phyloP scores from a whole-genome alignment of 2,329 filamentous ascomycete genomes.

The Cercospora sp. region DNA sequence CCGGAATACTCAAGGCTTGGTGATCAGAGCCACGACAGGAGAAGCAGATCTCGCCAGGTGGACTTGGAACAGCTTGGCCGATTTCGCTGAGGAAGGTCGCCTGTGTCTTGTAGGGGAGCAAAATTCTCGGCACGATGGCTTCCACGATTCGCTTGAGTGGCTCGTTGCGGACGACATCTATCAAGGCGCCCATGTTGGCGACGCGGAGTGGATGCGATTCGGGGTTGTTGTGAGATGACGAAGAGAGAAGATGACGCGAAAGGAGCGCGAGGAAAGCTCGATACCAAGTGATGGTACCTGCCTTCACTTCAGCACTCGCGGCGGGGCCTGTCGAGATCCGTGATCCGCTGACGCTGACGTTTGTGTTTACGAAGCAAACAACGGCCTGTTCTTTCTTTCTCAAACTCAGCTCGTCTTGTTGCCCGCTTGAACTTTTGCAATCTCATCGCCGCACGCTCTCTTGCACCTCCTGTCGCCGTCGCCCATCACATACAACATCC shows the following conservation, averaged over 20 bases:
- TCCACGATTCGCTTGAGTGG: not conserved
- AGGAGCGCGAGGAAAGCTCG: not conserved
- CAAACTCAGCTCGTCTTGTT: not conserved
- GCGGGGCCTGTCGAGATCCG: not conserved
- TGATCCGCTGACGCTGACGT: not conserved
- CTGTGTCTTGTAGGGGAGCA: not conserved
- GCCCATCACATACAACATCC: not conserved
- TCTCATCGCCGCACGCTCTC: not conserved
- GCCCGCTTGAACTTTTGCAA: not conserved
- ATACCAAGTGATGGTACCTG: not conserved
- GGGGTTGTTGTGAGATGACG: not conserved
- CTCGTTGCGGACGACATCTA: not conserved
- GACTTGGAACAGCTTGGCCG: not conserved
- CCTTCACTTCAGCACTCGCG: not conserved
- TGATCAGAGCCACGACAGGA: not conserved
- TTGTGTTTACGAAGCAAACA: not conserved
- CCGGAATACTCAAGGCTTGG: not conserved
- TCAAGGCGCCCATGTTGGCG: not conserved
- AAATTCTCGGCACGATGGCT: not conserved
- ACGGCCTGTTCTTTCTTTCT: not conserved
- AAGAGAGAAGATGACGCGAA: not conserved
- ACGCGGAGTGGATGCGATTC: not conserved
- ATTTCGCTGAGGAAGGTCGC: not conserved
- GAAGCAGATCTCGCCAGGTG: not conserved
- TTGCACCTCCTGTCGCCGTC: not conserved